These are phyloP conservation scores for Carex myosuroides DNA, from an alignment of 176 grass and related monocot genomes.

Conservation along the genomic window DNA sequence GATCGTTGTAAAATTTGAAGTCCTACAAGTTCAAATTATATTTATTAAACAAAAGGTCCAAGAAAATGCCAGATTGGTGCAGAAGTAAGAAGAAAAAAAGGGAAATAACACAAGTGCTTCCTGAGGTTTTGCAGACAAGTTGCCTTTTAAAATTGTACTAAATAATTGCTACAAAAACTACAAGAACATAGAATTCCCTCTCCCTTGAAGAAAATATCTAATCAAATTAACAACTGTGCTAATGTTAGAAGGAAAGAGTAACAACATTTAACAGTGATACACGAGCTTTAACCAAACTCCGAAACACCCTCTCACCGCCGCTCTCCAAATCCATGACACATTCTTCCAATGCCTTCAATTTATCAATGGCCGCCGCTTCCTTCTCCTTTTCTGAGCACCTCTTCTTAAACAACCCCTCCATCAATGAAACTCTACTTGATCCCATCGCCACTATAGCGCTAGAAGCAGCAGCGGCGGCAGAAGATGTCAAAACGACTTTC, in stretches of 20 bases:
- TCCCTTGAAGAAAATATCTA: background rate
- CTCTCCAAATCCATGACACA: slow-evolving; percentile 54
- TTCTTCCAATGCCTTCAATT: slow-evolving; percentile 41
- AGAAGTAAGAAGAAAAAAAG: background rate
- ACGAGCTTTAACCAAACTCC: slow-evolving; percentile 41
- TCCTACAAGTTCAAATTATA: background rate
- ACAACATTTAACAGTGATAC: slow-evolving; percentile 72
- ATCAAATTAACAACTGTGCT: background rate
- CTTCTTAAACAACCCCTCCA: slow-evolving; percentile 22
- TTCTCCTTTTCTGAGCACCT: slow-evolving; percentile 21
- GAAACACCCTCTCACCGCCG: slow-evolving; percentile 58
- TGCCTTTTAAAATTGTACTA: background rate
- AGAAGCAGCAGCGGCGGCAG: slow-evolving; percentile 4
- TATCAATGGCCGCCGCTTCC: slow-evolving; percentile 14
- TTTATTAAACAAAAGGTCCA: background rate
- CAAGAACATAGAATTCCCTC: background rate
- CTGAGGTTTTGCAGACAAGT: background rate
- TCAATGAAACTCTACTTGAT: background rate
- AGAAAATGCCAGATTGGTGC: background rate
- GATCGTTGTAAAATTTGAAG: background rate
- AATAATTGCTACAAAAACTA: background rate
- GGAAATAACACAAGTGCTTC: background rate
- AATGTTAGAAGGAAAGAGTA: slow-evolving; percentile 24
- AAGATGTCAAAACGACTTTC: slow-evolving; percentile 3
- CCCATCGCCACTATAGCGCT: slow-evolving; percentile 20